phyloP scores from a whole-genome alignment of 441 rosid species.

The Omphalea diandra region DNA sequence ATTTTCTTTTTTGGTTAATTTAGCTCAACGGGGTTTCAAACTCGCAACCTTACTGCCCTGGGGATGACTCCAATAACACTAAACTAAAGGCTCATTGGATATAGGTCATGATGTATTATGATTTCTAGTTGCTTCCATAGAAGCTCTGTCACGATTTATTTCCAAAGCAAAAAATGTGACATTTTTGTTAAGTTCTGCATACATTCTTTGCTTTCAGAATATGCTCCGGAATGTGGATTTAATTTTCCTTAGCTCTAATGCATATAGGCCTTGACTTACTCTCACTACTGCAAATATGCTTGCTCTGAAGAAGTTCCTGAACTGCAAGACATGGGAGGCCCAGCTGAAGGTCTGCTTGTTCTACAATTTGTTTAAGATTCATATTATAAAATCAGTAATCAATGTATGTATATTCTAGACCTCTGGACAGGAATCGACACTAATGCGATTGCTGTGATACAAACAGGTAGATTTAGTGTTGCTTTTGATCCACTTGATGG shows the following conservation, averaged over 20 bases:
- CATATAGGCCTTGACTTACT: conserved; percentile 85
- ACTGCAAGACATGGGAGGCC: conserved; percentile 98
- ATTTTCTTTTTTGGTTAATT: too few species aligned
- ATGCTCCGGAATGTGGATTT: background rate
- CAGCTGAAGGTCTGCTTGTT: conserved; percentile 60
- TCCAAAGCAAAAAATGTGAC: background rate
- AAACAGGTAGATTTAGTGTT: conserved; percentile 89
- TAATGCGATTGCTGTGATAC: background rate
- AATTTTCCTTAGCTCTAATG: background rate
- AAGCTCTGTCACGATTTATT: too few species aligned
- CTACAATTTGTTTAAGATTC: background rate
- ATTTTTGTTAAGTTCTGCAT: background rate
- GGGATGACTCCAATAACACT: too few species aligned
- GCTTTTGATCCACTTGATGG: conserved; percentile 97
- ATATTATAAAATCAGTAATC: too few species aligned
- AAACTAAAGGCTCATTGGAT: too few species aligned
- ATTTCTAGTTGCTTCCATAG: too few species aligned
- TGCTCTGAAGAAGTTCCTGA: conserved; percentile 97
- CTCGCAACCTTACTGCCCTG: too few species aligned
- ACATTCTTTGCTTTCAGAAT: background rate
- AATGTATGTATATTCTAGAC: background rate
- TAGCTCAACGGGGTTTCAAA: too few species aligned
- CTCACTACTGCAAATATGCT: conserved; percentile 89
- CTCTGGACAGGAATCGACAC: background rate
- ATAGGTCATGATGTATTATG: too few species aligned